These are phyloP conservation scores for Phialophora macrospora DNA, from an alignment of 2,329 filamentous ascomycete genomes.

Conservation along the genomic window DNA sequence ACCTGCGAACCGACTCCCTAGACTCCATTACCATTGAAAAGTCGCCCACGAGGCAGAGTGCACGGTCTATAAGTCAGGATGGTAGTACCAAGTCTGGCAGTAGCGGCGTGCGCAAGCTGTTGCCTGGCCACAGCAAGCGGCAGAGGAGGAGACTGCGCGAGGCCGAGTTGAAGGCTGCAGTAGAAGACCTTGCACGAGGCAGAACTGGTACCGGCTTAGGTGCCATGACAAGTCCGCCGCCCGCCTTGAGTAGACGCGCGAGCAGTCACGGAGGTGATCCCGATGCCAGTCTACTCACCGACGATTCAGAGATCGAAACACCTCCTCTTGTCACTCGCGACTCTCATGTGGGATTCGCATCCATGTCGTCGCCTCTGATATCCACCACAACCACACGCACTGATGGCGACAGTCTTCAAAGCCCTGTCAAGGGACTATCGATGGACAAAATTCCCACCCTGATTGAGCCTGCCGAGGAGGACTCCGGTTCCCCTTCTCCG, in stretches of 20 bases:
- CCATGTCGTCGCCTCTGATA: constrained; percentile 70
- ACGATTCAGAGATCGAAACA: constrained; percentile 33
- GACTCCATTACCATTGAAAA: constrained; percentile 47
- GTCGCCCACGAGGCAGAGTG: constrained; percentile 43
- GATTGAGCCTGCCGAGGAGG: constrained; percentile 25
- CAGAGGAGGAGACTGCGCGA: constrained; percentile 48
- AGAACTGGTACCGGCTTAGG: constrained; percentile 21
- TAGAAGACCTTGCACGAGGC: constrained; percentile 32
- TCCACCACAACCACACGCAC: constrained; percentile 57
- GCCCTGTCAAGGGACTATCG: constrained; percentile 35
- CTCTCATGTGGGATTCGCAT: constrained; percentile 70
- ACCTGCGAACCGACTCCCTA: constrained; percentile 43
- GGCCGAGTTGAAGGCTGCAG: constrained; percentile 35
- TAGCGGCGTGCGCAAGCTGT: constrained; percentile 59
- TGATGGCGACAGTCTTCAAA: constrained; percentile 45
- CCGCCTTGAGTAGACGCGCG: constrained; percentile 22
- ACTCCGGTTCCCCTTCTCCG: constrained; percentile 26
- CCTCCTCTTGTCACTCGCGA: constrained; percentile 62
- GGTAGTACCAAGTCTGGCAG: constrained; percentile 47
- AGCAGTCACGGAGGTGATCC: constrained; percentile 32
- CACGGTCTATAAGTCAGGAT: constrained; percentile 46
- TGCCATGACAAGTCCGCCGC: constrained; percentile 11
- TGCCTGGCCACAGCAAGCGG: constrained; percentile 51
- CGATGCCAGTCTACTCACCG: constrained; percentile 36
- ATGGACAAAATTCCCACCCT: constrained; percentile 30